Base-by-base conservation (phyloP, 139 green algal genomes). In the Dunaliella primolecta region DNA sequence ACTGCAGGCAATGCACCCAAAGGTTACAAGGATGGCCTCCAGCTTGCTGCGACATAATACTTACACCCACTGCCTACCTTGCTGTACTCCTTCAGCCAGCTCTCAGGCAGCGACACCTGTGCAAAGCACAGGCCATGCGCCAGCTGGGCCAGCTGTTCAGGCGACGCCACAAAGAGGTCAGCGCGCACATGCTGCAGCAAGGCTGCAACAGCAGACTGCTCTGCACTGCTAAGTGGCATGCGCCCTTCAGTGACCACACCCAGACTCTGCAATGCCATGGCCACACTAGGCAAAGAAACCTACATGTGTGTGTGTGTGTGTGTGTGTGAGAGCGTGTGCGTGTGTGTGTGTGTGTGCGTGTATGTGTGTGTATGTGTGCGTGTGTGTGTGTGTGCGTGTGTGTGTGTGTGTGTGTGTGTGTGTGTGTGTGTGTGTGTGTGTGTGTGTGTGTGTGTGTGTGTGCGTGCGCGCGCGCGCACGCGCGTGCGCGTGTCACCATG, bases 371-470 rank as follows among this genome's bases (percentile, higher is more conserved):
- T 64, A 15, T 64, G 46, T 64, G 46, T 64, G 46, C 15, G 46
- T 37, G 33, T 57, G 76, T 55, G 33, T 29, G 76, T 37, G 76
- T 55, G 46, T 64, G 46, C 46, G 76, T 81, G 20, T 57, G 15
- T 64, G 46, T 15, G 31, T 29, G 31, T 81, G 76, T 20, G 33
- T 81, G 33, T 37, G 27, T 55, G 31, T 20, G 32, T 55, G 30
- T 36, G 23, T 7, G n/a, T 36, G 76, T 36, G 7, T 37, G 23
- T 36, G 23, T 37, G 76, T 57, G 76, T 57, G 76, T 81, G 76
- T 36, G 76, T 81, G 32, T 35, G 76, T 78, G 71, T 33, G 71
- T 78, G 71, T 33, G 71, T 78, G 71, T 33, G 71, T 78, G 71
- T 78, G 71, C 24, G 71, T 78, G 71, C 21, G 71, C 71, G 71